Percentiles rank a stretch among this genome's conserved stretches.
Evolutionary conservation across 225 moss, liverwort and hornwort genomes (phyloP).

Genomic region (Physcomitrellopsis africana): DNA sequence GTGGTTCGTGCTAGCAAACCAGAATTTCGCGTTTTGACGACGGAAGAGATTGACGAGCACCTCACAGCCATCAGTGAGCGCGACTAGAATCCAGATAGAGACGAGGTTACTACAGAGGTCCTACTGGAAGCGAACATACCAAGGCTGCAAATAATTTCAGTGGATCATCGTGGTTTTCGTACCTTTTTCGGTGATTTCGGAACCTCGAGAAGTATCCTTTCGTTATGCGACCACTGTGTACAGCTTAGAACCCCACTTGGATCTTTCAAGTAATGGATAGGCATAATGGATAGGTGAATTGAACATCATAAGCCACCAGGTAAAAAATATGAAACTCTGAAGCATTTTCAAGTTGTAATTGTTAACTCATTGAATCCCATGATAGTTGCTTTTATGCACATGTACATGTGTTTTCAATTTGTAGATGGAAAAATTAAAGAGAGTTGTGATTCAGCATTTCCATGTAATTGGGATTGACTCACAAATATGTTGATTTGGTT

Average conservation of each 20-base stretch:
- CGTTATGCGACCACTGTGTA: constrained; percentile 21
- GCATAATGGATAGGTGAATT: too few species aligned
- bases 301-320: too few species aligned
- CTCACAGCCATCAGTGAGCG: constrained; percentile 51
- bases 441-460: too few species aligned
- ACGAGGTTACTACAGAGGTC: constrained; percentile 7
- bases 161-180: constrained; percentile 13
- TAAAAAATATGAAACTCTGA: too few species aligned
- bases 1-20: constrained; percentile 37
- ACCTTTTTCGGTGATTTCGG: constrained; percentile 19
- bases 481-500: too few species aligned
- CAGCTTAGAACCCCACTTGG: constrained; percentile 1
- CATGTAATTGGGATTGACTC: too few species aligned
- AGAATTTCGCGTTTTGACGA: constrained; percentile 40
- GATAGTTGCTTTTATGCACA: too few species aligned
- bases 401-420: too few species aligned
- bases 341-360: too few species aligned
- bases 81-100: constrained; percentile 27
- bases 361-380: too few species aligned
- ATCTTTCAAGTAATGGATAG: too few species aligned
- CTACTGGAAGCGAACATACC: constrained; percentile 9
- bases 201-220: constrained; percentile 1
- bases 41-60: constrained; percentile 46
- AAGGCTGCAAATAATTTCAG: not conserved
- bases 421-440: too few species aligned